Percentiles rank a stretch among this genome's conserved stretches.
Conservation (phyloP, 305 asterid species). For the Andrographis paniculata region DNA sequence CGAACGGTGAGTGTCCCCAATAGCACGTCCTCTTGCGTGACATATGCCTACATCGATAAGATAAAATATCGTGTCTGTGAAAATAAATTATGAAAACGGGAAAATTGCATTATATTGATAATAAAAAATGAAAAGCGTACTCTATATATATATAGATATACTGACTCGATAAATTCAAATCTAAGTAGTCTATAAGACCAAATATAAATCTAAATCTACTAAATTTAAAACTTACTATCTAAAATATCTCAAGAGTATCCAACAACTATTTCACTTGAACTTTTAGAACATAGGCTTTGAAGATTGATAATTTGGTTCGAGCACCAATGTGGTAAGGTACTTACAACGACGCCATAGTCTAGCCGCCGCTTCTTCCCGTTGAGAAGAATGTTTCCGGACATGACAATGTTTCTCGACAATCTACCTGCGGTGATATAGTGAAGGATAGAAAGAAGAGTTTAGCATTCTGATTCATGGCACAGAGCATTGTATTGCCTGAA, state of each 20-base stretch:
- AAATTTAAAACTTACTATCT: no score
- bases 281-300: not conserved
- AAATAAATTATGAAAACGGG: no score
- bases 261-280: no score
- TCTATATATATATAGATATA: no score
- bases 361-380: slow-evolving; percentile 56
- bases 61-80: not conserved
- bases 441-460: not conserved
- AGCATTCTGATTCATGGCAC: not conserved
- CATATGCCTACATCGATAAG: slow-evolving; percentile 48
- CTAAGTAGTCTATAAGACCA: no score
- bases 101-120: no score
- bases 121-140: no score
- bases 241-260: no score
- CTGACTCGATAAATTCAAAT: no score
- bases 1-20: slow-evolving; percentile 67
- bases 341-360: slow-evolving; percentile 54
- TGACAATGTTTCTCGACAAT: slow-evolving; percentile 48
- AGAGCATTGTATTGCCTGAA: not conserved
- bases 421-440: slow-evolving; percentile 35
- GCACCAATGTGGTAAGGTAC: slow-evolving; percentile 18
- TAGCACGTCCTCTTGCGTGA: slow-evolving; percentile 67
- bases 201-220: no score
- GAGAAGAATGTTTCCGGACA: slow-evolving; percentile 62
- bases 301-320: not conserved